A percentile compares a stretch with the other conserved stretches of the same genome.
phyloP scores from a whole-genome alignment of 208 protist genomes.

The Phytomonas sp. region DNA sequence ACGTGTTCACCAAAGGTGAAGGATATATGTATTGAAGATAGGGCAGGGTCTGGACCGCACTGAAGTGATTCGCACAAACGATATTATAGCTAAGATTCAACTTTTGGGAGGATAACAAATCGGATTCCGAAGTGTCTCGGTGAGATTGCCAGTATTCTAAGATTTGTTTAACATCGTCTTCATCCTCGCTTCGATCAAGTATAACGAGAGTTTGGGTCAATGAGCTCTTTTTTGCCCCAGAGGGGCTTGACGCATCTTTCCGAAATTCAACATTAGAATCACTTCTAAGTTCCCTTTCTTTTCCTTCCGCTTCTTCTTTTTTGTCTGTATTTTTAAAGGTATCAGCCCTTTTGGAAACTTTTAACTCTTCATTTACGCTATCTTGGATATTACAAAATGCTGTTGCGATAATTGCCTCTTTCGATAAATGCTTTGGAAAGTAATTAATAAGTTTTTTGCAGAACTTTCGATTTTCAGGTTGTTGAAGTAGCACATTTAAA shows the following conservation, averaged over 20 bases:
- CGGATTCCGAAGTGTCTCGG: neutral
- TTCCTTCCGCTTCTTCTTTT: neutral
- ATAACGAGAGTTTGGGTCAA: neutral
- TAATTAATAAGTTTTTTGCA: neutral
- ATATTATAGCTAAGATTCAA: neutral
- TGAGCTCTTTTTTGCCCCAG: neutral
- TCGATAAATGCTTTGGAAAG: neutral
- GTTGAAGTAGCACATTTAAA: neutral
- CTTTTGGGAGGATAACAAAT: neutral
- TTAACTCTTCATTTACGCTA: neutral
- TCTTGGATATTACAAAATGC: neutral
- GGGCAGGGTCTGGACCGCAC: neutral
- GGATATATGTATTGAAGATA: slow-evolving; percentile 1
- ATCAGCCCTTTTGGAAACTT: neutral
- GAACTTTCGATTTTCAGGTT: neutral
- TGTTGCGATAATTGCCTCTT: neutral
- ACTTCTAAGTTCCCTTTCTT: neutral
- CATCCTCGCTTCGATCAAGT: neutral
- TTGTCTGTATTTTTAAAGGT: neutral
- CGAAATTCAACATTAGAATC: neutral
- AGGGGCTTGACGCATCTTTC: neutral
- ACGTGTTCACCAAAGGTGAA: neutral
- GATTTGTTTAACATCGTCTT: slow-evolving; percentile 2
- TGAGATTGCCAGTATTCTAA: slow-evolving; percentile 11
- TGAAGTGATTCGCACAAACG: neutral